Conservation (phyloP, 2,329 filamentous ascomycete genomes). For the Pseudomassariella vexata region DNA sequence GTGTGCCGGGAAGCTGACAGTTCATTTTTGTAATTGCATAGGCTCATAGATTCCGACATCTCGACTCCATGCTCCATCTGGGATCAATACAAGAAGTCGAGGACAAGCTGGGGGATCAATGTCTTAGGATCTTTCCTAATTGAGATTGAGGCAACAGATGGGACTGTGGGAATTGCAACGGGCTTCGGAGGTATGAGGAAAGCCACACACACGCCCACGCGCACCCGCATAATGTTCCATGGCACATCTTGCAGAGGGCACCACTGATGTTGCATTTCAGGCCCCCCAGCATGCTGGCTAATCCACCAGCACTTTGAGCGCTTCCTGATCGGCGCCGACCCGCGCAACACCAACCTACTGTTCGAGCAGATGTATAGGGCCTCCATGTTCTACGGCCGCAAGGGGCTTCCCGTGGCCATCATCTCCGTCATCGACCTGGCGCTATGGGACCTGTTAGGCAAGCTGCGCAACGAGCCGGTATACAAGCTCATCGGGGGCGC, state of each 20-base stretch:
- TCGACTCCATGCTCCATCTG: constrained; percentile 89
- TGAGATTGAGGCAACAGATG: constrained; percentile 82
- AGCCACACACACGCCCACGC: no score
- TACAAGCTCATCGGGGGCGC: constrained; percentile 91
- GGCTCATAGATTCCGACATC: constrained; percentile 88
- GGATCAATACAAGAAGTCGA: constrained; percentile 79
- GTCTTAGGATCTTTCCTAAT: constrained; percentile 88
- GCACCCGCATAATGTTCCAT: neutral
- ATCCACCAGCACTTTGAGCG: constrained; percentile 90
- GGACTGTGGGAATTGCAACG: constrained; percentile 89
- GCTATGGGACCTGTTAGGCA: constrained; percentile 86
- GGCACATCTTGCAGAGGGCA: no score
- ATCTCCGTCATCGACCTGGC: constrained; percentile 94
- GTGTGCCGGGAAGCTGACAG: neutral
- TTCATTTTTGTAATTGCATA: constrained; percentile 49
- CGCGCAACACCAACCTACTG: constrained; percentile 82
- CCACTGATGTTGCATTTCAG: constrained; percentile 23
- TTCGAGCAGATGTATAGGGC: constrained; percentile 96
- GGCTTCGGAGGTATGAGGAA: constrained; percentile 68
- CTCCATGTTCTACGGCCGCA: constrained; percentile 95
- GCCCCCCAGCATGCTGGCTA: constrained; percentile 89
- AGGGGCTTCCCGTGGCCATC: constrained; percentile 82
- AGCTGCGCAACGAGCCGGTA: constrained; percentile 86
- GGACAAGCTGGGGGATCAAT: constrained; percentile 94
- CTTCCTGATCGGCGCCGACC: constrained; percentile 84